Evolutionary conservation across 768 basidiomycete species (phyloP), one percentile per base, ranked within the genome.

Genomic region (Trametes cingulata): DNA sequence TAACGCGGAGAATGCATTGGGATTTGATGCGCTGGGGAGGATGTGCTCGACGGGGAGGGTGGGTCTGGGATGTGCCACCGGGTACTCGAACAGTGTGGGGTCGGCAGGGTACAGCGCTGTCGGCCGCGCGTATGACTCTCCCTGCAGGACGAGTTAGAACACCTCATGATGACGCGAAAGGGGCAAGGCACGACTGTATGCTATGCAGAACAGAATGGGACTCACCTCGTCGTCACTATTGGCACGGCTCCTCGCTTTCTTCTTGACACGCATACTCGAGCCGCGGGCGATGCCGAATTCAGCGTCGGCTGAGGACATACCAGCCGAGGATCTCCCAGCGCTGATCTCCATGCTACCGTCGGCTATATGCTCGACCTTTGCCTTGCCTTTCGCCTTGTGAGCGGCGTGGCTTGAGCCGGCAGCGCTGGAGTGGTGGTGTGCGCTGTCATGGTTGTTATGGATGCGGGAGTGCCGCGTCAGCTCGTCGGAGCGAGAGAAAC

Each of bases 401-500:
- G 40, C 48, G 43, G 48, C 43, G 43, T 45, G 52, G 33, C 53
- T 61, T 20, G 65, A 57, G 37, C 47, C 52, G 27, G 52, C 43
- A 17, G 35, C 41, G 36, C 45, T 43, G 43, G 46, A 22, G 45
- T 40, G 61, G 45, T 40, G 61, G 52, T 64, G 60, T 49, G 66
- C 58, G 59, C 56, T 47, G 37, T 81, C 78, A 67, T 86, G 82
- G 64, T 82, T 84, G 71, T 85, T 86, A 75, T 99, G 96, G 66
- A 98, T 99, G 47, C 96, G 85, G 0, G 91, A 90, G 70, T 99
- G 96, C 58, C 96, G 84, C 27, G 96, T 99, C 64, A 99, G 85
- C 75, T 99, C 96, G 79, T 99, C 96, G n/a, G 93, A 94, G 60
- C 96, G 88, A 17, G 93, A 95, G 75, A 99, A 99, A 6, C 95